Base-by-base conservation (phyloP, 148 eudicot genomes). In the Rhododendron griersonianum region DNA sequence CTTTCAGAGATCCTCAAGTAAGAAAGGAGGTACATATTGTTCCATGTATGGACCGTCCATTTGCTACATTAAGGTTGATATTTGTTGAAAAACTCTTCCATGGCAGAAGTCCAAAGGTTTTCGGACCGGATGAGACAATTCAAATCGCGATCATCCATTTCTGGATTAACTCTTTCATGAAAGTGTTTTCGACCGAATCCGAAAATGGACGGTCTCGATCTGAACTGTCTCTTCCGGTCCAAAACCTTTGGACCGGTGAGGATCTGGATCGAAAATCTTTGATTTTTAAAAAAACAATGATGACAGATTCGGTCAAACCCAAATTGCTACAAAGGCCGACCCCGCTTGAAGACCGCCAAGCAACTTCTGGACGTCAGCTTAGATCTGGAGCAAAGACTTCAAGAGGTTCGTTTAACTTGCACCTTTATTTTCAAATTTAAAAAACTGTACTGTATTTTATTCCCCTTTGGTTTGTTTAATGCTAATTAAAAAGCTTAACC, bases 281-380 rank as follows among this genome's bases (percentile, higher is more conserved):
- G 1, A 15, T 15, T 16, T 55, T 11, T 11, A 2, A n/a, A 9
- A 69, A 71, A 30, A 13, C 5, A 45, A 35, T 33, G 21, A 47
- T 74, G 50, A 88, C 91, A 96, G 98, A 89, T 92, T 33, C 87
- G 95, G 13, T 86, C 92, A 41, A 98, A 98, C 84, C 96, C 96
- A 0, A 93, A 92, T 65, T 93, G 98, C 91, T 95, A 95, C 88
- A 94, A 94, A 50, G 99, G 94, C 61, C 89, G 92, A 23, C 94
- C 93, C 25, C 96, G 99, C 69, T 87, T 95, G 86, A 91, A 80
- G 84, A 95, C 98, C 0, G 94, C 92, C 61, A 74, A 87, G 7
- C 90, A 97, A 78, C 93, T 98, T 3, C 23, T 91, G 9, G 78
- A 13, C 0, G 93, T 84, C 61, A 93, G 96, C 84, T 82, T 84